These are phyloP conservation scores for Stellera chamaejasme DNA, from an alignment of 345 rosid genomes.

Conservation along the genomic window DNA sequence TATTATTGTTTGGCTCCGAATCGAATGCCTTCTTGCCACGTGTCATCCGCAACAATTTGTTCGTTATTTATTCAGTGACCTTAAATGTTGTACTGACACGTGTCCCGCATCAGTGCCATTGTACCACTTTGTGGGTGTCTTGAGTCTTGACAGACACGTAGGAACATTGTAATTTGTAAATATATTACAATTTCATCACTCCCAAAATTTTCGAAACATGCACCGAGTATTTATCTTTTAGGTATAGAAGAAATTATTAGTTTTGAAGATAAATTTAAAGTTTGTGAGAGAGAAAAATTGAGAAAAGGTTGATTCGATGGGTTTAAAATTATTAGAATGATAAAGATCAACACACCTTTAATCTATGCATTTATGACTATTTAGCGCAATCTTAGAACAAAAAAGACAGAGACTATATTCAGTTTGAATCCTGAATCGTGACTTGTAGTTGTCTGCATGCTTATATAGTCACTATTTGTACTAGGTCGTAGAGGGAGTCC, in stretches of 20 bases:
- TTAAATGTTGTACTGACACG: not conserved
- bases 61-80: slow-evolving; percentile 2
- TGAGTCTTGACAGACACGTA: not conserved
- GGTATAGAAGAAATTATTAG: not conserved
- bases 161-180: not conserved
- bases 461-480: too few relatives aligned
- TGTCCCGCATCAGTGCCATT: slow-evolving; percentile 3
- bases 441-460: too few relatives aligned
- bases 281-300: not conserved
- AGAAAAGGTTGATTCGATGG: not conserved
- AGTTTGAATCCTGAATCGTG: too few relatives aligned
- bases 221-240: not conserved
- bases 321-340: too few relatives aligned
- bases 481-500: too few relatives aligned
- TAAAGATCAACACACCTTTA: too few relatives aligned
- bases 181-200: slow-evolving; percentile 2
- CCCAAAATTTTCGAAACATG: slow-evolving; percentile 8
- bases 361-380: too few relatives aligned
- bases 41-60: slow-evolving; percentile 4
- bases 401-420: too few relatives aligned
- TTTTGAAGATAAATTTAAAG: not conserved
- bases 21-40: slow-evolving; percentile 27
- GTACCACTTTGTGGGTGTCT: slow-evolving; percentile 2
- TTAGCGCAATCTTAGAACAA: too few relatives aligned
- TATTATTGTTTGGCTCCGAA: slow-evolving; percentile 13